Conservation (phyloP, 331 rosid genomes). For the Quercus tomentella region DNA sequence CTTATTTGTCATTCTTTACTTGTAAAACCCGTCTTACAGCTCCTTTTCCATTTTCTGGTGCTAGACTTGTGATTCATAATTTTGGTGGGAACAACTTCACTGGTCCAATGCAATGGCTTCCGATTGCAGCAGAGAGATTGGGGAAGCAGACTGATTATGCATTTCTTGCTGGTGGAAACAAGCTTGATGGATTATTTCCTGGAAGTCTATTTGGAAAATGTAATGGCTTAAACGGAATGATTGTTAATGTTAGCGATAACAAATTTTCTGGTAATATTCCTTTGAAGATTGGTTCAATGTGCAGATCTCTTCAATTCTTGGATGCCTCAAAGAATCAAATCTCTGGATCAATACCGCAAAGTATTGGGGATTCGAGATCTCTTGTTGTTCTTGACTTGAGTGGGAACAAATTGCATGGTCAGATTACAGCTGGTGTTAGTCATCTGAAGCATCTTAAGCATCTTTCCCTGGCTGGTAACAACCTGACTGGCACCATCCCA, state of each 20-base stretch:
- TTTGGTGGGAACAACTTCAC: constrained; percentile 32
- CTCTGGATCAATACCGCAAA: constrained; percentile 25
- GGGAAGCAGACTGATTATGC: constrained; percentile 21
- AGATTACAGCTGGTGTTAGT: constrained; percentile 26
- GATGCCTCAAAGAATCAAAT: constrained; percentile 36
- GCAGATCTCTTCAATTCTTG: constrained; percentile 31
- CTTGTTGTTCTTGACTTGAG: constrained; percentile 40
- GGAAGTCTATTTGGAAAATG: constrained; percentile 24
- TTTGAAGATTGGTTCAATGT: constrained; percentile 16
- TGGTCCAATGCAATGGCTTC: constrained; percentile 27
- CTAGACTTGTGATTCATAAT: constrained; percentile 21
- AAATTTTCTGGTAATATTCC: constrained; percentile 29
- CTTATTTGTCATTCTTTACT: constrained; percentile 19
- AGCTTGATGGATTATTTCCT: constrained; percentile 23
- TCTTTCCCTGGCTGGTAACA: constrained; percentile 38
- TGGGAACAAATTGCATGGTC: constrained; percentile 32
- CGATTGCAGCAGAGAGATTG: constrained; percentile 13
- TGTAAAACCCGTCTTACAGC: constrained; percentile 21
- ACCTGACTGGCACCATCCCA: constrained; percentile 37
- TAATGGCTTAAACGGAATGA: constrained; percentile 24
- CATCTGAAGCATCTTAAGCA: constrained; percentile 31
- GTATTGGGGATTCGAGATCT: constrained; percentile 27
- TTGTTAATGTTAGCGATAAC: constrained; percentile 30
- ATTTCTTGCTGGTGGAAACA: constrained; percentile 37
- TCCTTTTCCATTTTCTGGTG: constrained; percentile 16